Conservation (phyloP, 1,284 basidiomycete genomes). For the Ceratobasidium sp. region DNA sequence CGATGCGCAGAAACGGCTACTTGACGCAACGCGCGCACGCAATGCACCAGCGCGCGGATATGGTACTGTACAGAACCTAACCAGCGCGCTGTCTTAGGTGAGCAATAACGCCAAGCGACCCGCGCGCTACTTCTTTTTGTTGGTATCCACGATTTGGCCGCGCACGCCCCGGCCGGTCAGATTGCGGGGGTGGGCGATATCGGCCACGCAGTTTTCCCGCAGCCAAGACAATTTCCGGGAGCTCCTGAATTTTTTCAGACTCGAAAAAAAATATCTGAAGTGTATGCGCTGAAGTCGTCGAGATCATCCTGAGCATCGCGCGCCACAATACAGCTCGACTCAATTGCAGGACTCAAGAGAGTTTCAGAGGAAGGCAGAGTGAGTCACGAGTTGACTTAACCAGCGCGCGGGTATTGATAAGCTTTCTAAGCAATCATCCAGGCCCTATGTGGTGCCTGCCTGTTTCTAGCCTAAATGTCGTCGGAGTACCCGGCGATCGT, state of each 20-base stretch:
- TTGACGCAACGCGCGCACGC: too few species aligned
- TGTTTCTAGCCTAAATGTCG: not conserved
- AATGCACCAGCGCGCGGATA: not conserved
- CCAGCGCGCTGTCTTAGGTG: slow-evolving; percentile 7
- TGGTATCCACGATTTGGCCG: not conserved
- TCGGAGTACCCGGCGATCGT: not conserved
- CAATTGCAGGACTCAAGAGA: not conserved
- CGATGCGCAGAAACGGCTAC: too few species aligned
- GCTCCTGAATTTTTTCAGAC: not conserved
- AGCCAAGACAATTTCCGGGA: not conserved
- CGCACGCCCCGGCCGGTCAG: slow-evolving; percentile 6
- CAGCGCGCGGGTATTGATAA: not conserved
- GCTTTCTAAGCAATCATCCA: not conserved
- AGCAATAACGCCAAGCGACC: slow-evolving; percentile 7
- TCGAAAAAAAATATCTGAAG: not conserved
- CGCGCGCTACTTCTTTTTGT: slow-evolving; percentile 8
- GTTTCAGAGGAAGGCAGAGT: not conserved
- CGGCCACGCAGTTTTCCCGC: not conserved
- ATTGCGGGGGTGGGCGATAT: not conserved
- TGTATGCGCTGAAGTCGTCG: not conserved
- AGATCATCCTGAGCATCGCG: too few species aligned
- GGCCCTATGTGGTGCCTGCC: not conserved
- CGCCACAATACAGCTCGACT: not conserved
- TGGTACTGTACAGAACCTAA: slow-evolving; percentile 5
- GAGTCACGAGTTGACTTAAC: not conserved